These are phyloP conservation scores for Boletus bicolor DNA, from an alignment of 768 basidiomycete genomes.

Conservation along the genomic window DNA sequence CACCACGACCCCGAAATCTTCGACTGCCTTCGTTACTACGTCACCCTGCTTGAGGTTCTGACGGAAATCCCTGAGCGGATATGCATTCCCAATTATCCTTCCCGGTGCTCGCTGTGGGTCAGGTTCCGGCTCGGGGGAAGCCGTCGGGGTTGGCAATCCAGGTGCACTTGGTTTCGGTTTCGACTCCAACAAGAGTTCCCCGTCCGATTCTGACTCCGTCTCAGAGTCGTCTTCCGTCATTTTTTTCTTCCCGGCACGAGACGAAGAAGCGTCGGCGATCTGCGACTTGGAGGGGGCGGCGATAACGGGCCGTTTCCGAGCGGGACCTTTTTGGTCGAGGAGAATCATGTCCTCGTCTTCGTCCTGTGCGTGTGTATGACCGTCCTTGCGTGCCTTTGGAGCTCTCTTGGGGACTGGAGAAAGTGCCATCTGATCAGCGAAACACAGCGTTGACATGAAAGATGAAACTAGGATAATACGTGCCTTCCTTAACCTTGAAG, in stretches of 20 bases:
- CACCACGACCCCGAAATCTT: slow-evolving; percentile 71
- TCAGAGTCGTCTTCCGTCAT: slow-evolving; percentile 39
- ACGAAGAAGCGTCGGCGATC: not conserved
- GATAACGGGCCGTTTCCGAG: slow-evolving; percentile 15
- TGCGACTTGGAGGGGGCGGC: slow-evolving; percentile 8
- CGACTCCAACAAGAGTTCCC: slow-evolving; percentile 21
- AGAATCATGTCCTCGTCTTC: slow-evolving; percentile 61
- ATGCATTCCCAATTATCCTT: slow-evolving; percentile 70
- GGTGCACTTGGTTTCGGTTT: slow-evolving; percentile 13
- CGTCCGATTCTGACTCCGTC: slow-evolving; percentile 52
- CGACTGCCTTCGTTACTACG: slow-evolving; percentile 80
- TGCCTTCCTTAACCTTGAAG: slow-evolving; percentile 81
- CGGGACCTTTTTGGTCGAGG: slow-evolving; percentile 38
- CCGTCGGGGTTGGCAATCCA: slow-evolving; percentile 51
- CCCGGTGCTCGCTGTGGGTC: slow-evolving; percentile 60
- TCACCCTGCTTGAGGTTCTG: slow-evolving; percentile 70
- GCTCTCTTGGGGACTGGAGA: slow-evolving; percentile 61
- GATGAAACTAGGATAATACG: slow-evolving; percentile 10
- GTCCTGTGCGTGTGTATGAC: slow-evolving; percentile 57
- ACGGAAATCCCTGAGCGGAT: slow-evolving; percentile 75
- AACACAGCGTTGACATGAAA: not conserved
- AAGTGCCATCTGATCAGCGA: not conserved
- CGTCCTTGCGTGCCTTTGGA: slow-evolving; percentile 55
- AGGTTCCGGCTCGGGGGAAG: slow-evolving; percentile 42
- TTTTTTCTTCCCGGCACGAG: slow-evolving; percentile 17